Evolutionary conservation across 345 rosid species (phyloP), one percentile per base, ranked within the genome.

Genomic region (Citrus medica): DNA sequence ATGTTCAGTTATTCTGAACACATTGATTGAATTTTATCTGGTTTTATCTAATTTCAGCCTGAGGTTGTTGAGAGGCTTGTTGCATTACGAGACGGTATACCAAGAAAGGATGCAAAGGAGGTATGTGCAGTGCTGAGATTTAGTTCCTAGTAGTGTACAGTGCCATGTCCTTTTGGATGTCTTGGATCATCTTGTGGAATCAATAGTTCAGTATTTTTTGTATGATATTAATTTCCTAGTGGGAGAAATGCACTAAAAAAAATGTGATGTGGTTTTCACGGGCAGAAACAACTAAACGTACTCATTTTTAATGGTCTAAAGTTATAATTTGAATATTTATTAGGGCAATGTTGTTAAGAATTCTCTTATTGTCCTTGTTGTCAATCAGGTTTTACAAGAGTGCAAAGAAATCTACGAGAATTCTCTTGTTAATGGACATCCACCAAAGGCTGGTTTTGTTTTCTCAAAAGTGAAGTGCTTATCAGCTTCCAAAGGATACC

Each of bases 51-150:
- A 79, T 79, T 74, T 68, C 94, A 97, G 99, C 92, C 92, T 21
- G 99, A 94, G 71, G 98, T 97, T 9, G 99, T 97, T 53, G 99
- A 97, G 90, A 97, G 92, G 90, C 97, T 97, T 85, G 99, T 97
- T 37, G 90, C 86, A 82, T 78, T 94, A 38, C 92, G 98, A 77
- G 98, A 97, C 85, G 99, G 99, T 69, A 97, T 97, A 76, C 99
- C 99, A 9, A 74, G 94, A 64, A 97, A 97, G 78, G 99, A 97
- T 78, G 94, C 99, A 9, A 97, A 94, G 87, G 99, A 97, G 98
- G 99, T 94, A 89, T 42, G 40, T 55, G 12, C 64, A 61, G 17
- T 27, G 25, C 74, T 65, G 17, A 33, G 13, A 48, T 78, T 61
- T 60, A 65, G n/a, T 59, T 60, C 62, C 3, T 30, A 19, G 24